These are phyloP conservation scores for Leucaena leucocephala DNA, from an alignment of 306 rosid species.

Conservation along the genomic window DNA sequence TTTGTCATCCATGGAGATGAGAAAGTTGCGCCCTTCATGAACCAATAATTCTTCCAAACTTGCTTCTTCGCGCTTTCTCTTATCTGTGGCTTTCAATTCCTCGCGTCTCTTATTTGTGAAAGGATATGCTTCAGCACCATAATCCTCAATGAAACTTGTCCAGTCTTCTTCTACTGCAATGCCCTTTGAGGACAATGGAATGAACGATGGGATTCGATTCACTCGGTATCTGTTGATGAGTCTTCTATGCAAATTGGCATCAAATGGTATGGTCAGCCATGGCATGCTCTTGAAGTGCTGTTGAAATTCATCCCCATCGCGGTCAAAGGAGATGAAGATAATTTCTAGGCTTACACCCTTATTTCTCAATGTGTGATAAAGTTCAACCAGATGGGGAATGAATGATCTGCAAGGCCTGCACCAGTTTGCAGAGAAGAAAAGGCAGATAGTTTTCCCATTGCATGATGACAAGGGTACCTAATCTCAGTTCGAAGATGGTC, in stretches of 20 bases:
- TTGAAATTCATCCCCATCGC: constrained; percentile 58
- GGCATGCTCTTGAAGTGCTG: constrained; percentile 75
- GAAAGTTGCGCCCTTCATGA: constrained; percentile 57
- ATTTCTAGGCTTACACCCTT: constrained; percentile 64
- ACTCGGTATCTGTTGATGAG: constrained; percentile 54
- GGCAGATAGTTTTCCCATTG: constrained; percentile 71
- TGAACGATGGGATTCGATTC: constrained; percentile 72
- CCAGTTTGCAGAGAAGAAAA: constrained; percentile 90
- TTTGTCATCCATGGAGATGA: constrained; percentile 59
- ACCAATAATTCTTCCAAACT: constrained; percentile 64
- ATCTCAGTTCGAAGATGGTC: constrained; percentile 22
- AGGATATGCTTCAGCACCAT: constrained; percentile 89
- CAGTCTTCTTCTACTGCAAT: constrained; percentile 56
- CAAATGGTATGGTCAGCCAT: constrained; percentile 84
- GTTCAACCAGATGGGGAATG: constrained; percentile 64
- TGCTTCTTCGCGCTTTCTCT: constrained; percentile 67
- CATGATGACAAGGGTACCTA: constrained; percentile 76
- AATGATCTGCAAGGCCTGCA: constrained; percentile 88
- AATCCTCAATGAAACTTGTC: constrained; percentile 78
- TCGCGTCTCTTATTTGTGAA: constrained; percentile 73
- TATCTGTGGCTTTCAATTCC: constrained; percentile 66
- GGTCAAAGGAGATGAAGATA: constrained; percentile 74
- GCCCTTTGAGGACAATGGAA: constrained; percentile 60
- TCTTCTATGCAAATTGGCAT: constrained; percentile 56
- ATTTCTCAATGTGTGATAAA: constrained; percentile 54